phyloP scores from a whole-genome alignment of 2,329 filamentous ascomycete species.

The Thermoascus crustaceus region DNA sequence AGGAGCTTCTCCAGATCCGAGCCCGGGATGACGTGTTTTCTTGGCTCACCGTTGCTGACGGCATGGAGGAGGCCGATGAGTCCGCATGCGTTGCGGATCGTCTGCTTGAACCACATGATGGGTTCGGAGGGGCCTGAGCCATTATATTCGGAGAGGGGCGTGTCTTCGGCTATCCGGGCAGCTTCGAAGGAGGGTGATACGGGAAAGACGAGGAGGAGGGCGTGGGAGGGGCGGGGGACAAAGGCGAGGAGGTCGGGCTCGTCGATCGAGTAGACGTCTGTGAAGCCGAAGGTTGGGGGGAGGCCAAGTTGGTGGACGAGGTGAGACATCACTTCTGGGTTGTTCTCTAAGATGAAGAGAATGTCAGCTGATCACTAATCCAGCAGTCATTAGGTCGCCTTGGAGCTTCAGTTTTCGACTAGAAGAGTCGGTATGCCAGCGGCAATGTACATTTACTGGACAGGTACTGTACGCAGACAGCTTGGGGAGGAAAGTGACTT shows the following conservation, averaged over 20 bases:
- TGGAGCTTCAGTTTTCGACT: no score
- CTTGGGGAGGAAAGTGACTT: no score
- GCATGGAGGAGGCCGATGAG: conserved; percentile 82
- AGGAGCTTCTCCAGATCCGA: conserved; percentile 51
- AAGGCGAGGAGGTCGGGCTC: conserved; percentile 78
- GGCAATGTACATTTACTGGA: no score
- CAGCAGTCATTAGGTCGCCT: no score
- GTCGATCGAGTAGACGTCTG: conserved; percentile 87
- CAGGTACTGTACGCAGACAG: no score
- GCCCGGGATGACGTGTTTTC: conserved; percentile 49
- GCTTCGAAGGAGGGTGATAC: conserved; percentile 71
- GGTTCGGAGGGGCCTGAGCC: conserved; percentile 62
- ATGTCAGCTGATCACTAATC: neutral
- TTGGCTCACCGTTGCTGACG: conserved; percentile 66
- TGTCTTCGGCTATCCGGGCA: conserved; percentile 67
- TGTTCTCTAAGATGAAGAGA: conserved; percentile 48
- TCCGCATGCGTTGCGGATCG: conserved; percentile 87
- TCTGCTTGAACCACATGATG: conserved; percentile 91
- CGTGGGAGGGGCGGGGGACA: conserved; percentile 78
- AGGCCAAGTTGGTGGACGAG: conserved; percentile 80
- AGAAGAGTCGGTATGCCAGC: no score
- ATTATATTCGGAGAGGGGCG: conserved; percentile 52
- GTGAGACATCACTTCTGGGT: conserved; percentile 79
- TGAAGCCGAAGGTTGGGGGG: conserved; percentile 64
- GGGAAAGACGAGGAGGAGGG: conserved; percentile 87